Percentiles rank a stretch among this genome's conserved stretches.
Evolutionary conservation across 768 basidiomycete species (phyloP).

Genomic region (Symmetrospora coprosmae): DNA sequence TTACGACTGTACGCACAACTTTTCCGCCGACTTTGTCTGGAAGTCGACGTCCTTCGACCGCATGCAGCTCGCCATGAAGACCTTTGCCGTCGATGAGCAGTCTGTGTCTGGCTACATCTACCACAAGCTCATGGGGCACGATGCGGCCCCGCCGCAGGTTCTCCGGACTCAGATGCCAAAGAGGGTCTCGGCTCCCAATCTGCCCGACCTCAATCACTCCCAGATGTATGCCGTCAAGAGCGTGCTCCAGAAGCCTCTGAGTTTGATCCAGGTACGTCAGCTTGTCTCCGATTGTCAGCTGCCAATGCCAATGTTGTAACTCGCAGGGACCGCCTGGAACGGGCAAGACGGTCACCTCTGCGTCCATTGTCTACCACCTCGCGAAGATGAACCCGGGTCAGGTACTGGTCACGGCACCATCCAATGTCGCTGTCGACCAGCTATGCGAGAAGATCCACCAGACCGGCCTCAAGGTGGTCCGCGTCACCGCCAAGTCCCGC

Average conservation of each 20-base stretch:
- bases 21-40: slow-evolving; percentile 98
- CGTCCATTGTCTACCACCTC: slow-evolving; percentile 94
- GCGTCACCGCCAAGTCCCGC: slow-evolving; percentile 91
- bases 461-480: slow-evolving; percentile 98
- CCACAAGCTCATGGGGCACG: slow-evolving; percentile 94
- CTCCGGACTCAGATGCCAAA: slow-evolving; percentile 74
- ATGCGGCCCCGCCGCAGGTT: slow-evolving; percentile 75
- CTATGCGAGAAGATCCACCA: slow-evolving; percentile 96
- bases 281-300: not conserved
- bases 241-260: slow-evolving; percentile 92
- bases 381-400: slow-evolving; percentile 99
- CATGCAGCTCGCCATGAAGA: slow-evolving; percentile 99
- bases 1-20: slow-evolving; percentile 81
- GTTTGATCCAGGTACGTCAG: slow-evolving; percentile 62
- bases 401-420: slow-evolving; percentile 95
- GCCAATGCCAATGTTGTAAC: not conserved
- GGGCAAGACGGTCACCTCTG: slow-evolving; percentile 97
- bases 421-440: slow-evolving; percentile 98
- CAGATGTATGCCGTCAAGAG: slow-evolving; percentile 99
- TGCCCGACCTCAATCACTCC: slow-evolving; percentile 96
- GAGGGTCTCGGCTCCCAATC: slow-evolving; percentile 84
- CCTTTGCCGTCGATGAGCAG: slow-evolving; percentile 97
- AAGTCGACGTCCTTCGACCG: slow-evolving; percentile 98
- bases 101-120: slow-evolving; percentile 99
- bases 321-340: slow-evolving; percentile 79